Evolutionary conservation across 2,329 filamentous ascomycete species (phyloP), one percentile per base, ranked within the genome.

Genomic region (Chrysoporthe austroafricana): DNA sequence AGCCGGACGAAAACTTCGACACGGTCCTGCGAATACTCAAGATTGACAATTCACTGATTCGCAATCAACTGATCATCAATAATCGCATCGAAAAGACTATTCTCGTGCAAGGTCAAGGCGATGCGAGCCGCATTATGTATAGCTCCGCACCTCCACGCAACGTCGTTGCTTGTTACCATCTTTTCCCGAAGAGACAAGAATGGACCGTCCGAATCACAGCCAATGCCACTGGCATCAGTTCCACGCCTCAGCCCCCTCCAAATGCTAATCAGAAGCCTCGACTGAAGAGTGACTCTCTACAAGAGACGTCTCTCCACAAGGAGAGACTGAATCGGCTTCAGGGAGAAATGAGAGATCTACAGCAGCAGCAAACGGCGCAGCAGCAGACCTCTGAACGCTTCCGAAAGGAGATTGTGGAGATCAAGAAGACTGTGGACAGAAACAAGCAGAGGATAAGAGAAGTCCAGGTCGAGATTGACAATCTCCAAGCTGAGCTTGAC

Each of bases 81-180:
- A 86, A 93, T 72, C 80, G 82, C 7, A 93, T 97, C 63, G 96
- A 99, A 70, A 94, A 97, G 77, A 88, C 90, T 8, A 87, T 97
- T 6, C 83, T 99, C 0, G 88, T 97, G 64, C 83, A 89, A 66
- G 83, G 90, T 42, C 83, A 91, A 39, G 78, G 83, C 1, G 86
- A 92, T 66, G 96, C 90, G 1, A 83, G 90, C 56, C 80, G 83
- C 4, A 85, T 92, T 58, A 92, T 97, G 85, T 88, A 91, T 69
- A 83, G 85, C 64, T 80, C 80, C 52, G 82, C 81, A n/a, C 88
- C 90, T 0, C 68, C 68, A 32, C 83, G 79, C 16, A 95, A 97
- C 71, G 92, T 95, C 13, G 86, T 83, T 64, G 86, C 88, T 66
- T 95, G 92, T 72, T 88, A 96, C 69, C 86, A 88, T 65, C 85